Percentiles rank a stretch among this genome's conserved stretches.
These are phyloP conservation scores for Pichia insulana DNA, from an alignment of 805 yeast genomes.

Conservation along the genomic window DNA sequence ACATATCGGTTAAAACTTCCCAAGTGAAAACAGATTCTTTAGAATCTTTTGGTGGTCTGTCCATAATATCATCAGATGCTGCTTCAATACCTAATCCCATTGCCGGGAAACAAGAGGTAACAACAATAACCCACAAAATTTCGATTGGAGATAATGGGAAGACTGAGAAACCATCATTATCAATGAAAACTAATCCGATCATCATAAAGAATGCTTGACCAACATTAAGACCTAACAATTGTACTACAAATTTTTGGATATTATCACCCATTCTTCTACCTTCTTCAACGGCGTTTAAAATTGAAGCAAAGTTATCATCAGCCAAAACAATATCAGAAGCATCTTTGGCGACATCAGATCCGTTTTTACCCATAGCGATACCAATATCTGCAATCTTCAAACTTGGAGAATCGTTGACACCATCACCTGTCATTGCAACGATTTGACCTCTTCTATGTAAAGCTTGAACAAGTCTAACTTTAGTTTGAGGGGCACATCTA, in stretches of 20 bases:
- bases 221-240: constrained; percentile 63
- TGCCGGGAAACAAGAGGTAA: constrained; percentile 76
- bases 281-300: constrained; percentile 69
- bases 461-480: constrained; percentile 75
- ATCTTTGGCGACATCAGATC: constrained; percentile 80
- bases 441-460: constrained; percentile 52
- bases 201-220: constrained; percentile 60
- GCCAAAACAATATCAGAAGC: constrained; percentile 70
- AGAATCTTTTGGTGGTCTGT: constrained; percentile 52
- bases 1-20: constrained; percentile 62
- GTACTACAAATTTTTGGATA: constrained; percentile 70
- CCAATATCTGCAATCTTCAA: constrained; percentile 73
- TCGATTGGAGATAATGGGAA: constrained; percentile 78
- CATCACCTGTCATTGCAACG: constrained; percentile 81
- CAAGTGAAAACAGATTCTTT: constrained; percentile 50
- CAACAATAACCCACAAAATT: constrained; percentile 70
- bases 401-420: constrained; percentile 75
- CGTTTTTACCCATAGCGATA: constrained; percentile 76
- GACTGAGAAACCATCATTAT: constrained; percentile 55
- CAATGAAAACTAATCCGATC: constrained; percentile 68
- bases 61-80: constrained; percentile 57
- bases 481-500: constrained; percentile 75
- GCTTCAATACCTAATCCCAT: constrained; percentile 70
- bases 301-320: constrained; percentile 74
- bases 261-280: constrained; percentile 74